Evolutionary conservation across 1,284 basidiomycete genomes (phyloP), one percentile per base, ranked within the genome.

Genomic region (Ganoderma lucidum): DNA sequence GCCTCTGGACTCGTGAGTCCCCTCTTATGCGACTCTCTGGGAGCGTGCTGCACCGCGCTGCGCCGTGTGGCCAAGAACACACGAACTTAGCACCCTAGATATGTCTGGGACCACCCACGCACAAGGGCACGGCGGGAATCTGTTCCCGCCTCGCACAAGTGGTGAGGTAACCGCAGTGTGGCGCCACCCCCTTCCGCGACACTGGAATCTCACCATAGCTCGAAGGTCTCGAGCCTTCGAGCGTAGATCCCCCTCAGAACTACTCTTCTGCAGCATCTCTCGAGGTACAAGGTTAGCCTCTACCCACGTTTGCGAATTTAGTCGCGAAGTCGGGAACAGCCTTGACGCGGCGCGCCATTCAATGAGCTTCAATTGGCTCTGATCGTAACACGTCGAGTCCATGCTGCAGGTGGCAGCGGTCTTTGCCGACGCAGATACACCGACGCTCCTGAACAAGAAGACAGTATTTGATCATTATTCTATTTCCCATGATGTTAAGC

Each of bases 91-190:
- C 37, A 30, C n/a, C 37, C n/a, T 42, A 19, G 59, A 66, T 55
- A 30, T 48, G 39, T 39, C n/a, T 14, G n/a, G 37, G 14, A 35
- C 44, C 12, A 19, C 19, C 14, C 35, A 45, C 30, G 19, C 19
- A 37, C 28, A 23, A 37, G 8, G 10, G 2, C 9, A 63, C 15
- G 30, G 30, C 14, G 12, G 15, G 23, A 39, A 41, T 48, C 42
- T 63, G 61, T 41, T 48, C 61, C 37, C 17, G 61, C 66, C 60
- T 56, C 61, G 56, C 17, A 44, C 30, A n/a, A 39, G 6, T 19
- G 39, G 66, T 44, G 55, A 51, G 62, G 62, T 42, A 9, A 8
- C n/a, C 41, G 37, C 19, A 60, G 32, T 60, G 58, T 60, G 58
- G 58, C 37, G 58, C 28, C 37, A 6, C 39, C 32, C 58, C n/a